Evolutionary conservation across 2,329 filamentous ascomycete genomes (phyloP), one percentile per base, ranked within the genome.

Genomic region (Akanthomyces lecanii): DNA sequence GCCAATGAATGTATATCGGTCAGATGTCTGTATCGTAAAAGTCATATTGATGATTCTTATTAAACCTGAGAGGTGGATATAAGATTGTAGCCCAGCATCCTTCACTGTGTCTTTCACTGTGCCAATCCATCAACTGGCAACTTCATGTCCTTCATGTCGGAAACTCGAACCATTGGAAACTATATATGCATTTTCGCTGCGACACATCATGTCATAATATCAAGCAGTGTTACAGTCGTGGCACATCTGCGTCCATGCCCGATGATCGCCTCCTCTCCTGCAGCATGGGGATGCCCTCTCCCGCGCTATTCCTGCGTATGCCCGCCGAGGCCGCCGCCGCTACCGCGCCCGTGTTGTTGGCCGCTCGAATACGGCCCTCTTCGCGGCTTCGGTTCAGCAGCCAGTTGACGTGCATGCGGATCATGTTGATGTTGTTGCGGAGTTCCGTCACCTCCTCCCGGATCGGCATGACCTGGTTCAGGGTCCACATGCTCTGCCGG

Each of bases 381-480:
- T 82, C 79, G 11, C 81, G 73, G 64, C 79, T 79, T 65, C 79
- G 77, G 64, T 82, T 83, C 71, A 85, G 79, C 33, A 85, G 76
- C 82, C 82, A 85, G 63, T 82, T 81, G 51, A 85, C 81, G 66
- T 86, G 82, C 82, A 85, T 85, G 61, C 80, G 79, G 50, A 86
- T 77, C 67, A 85, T 81, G 57, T 83, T 83, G 64, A 85, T 75
- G 66, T 80, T 85, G 72, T 81, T 85, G 50, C 81, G 77, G 48
- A 85, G 75, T 70, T 88, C 85, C 4, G 81, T 80, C n/a, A 88
- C 79, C 71, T 87, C 83, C 64, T 88, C 84, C 63, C 85, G 84
- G 65, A 88, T 81, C 8, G 82, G 84, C 69, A 85, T 79, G 5
- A 84, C 82, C 71, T 87, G 83, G 67, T 86, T 87, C 69, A 87